Percentiles rank a stretch among this genome's conserved stretches.
Conservation (phyloP, 306 rosid genomes). For the Quercus suber region DNA sequence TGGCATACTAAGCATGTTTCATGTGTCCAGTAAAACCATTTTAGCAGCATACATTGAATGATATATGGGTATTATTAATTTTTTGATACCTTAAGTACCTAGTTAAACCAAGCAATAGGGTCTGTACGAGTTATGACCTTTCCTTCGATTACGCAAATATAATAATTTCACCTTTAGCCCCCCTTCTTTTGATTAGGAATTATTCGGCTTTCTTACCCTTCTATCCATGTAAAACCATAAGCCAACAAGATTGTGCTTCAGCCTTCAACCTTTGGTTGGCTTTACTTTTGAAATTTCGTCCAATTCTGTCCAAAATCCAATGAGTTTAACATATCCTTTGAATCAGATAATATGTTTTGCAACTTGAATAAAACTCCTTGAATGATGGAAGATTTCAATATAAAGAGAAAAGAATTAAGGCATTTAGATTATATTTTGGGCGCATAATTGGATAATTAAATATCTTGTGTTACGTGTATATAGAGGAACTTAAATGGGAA, state of each 20-base stretch:
- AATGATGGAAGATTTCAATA: too few relatives aligned
- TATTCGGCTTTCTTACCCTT: neutral
- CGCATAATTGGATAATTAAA: too few relatives aligned
- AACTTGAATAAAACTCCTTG: too few relatives aligned
- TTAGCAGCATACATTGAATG: neutral
- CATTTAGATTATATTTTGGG: too few relatives aligned
- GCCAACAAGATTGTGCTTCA: neutral
- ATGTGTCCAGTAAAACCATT: neutral
- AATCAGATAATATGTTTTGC: too few relatives aligned
- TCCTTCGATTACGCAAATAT: neutral
- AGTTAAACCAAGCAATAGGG: neutral
- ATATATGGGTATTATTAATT: too few relatives aligned
- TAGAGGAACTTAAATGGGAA: too few relatives aligned
- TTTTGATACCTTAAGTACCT: neutral
- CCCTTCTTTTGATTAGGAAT: neutral
- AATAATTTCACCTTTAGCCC: neutral
- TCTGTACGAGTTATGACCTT: neutral
- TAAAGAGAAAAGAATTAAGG: too few relatives aligned
- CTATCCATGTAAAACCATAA: neutral
- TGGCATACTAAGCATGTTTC: neutral
- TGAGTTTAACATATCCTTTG: too few relatives aligned
- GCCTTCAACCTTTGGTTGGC: neutral
- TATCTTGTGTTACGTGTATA: too few relatives aligned
- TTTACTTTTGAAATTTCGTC: too few relatives aligned
- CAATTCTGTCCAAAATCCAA: too few relatives aligned